These are phyloP conservation scores for Spergularia azorica DNA, from an alignment of 179 eudicot genomes.

Conservation along the genomic window DNA sequence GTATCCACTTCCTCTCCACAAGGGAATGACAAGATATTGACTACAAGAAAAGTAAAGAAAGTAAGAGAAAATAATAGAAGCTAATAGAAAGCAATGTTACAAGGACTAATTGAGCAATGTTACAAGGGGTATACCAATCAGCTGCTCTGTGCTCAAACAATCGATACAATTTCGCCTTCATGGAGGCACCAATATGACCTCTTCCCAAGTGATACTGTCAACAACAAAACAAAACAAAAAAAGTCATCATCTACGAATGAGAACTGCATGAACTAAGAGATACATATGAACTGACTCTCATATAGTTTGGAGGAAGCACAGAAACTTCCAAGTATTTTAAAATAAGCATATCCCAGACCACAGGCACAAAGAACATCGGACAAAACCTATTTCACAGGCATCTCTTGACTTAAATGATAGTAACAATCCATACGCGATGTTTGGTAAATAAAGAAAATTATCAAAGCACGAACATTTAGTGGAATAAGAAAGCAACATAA, in stretches of 20 bases:
- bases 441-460: too few relatives aligned
- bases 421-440: too few relatives aligned
- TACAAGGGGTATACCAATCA: conserved; percentile 45
- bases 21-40: conserved; percentile 79
- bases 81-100: conserved; percentile 12
- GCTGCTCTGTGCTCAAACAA: conserved; percentile 70
- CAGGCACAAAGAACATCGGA: neutral
- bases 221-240: neutral
- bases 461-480: neutral
- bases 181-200: conserved; percentile 83
- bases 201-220: conserved; percentile 85
- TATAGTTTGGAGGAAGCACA: neutral
- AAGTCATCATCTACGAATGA: conserved; percentile 6
- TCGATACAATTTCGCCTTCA: conserved; percentile 64
- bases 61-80: conserved; percentile 15
- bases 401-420: neutral
- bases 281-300: neutral
- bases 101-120: neutral
- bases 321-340: neutral
- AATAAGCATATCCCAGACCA: neutral
- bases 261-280: neutral
- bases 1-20: conserved; percentile 95
- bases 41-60: conserved; percentile 40
- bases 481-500: neutral
- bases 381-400: neutral